phyloP scores from a whole-genome alignment of 306 rosid species.

The Gastrolobium villosum region DNA sequence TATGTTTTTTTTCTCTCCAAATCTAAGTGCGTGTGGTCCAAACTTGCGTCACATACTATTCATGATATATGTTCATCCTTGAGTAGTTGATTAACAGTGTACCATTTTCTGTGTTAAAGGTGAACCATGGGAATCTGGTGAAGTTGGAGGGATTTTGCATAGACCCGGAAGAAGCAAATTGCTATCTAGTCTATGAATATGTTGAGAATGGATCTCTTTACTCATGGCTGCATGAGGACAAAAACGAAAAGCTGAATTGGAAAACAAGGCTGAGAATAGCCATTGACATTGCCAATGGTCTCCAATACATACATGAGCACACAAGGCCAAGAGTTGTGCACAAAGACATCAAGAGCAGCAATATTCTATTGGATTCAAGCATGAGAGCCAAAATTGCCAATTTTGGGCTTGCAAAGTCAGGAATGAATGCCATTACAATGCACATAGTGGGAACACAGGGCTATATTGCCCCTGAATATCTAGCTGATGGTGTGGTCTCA shows the following conservation, averaged over 20 bases:
- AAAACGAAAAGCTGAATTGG: conserved; percentile 65
- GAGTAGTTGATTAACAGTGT: conserved; percentile 25
- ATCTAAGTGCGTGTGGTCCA: background rate
- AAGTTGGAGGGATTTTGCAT: conserved; percentile 95
- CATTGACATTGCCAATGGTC: conserved; percentile 88
- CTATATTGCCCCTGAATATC: conserved; percentile 88
- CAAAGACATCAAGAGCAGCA: conserved; percentile 94
- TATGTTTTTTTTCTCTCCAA: no score
- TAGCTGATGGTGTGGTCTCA: conserved; percentile 84
- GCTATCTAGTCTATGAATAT: conserved; percentile 85
- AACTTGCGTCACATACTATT: background rate
- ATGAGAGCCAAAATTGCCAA: conserved; percentile 96
- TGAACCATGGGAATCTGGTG: conserved; percentile 96
- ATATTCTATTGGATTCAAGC: conserved; percentile 82
- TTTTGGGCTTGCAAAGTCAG: conserved; percentile 88
- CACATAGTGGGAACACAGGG: conserved; percentile 98
- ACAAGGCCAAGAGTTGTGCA: conserved; percentile 93
- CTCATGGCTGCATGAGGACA: conserved; percentile 74
- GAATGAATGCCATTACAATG: conserved; percentile 94
- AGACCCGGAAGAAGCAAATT: conserved; percentile 71
- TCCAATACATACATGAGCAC: conserved; percentile 95
- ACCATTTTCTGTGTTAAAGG: conserved; percentile 58
- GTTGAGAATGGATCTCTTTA: conserved; percentile 87
- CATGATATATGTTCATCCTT: background rate
- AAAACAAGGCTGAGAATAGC: conserved; percentile 75